Evolutionary conservation across 208 protist genomes (phyloP).

Genomic region (Trypanosoma platydactyli): DNA sequence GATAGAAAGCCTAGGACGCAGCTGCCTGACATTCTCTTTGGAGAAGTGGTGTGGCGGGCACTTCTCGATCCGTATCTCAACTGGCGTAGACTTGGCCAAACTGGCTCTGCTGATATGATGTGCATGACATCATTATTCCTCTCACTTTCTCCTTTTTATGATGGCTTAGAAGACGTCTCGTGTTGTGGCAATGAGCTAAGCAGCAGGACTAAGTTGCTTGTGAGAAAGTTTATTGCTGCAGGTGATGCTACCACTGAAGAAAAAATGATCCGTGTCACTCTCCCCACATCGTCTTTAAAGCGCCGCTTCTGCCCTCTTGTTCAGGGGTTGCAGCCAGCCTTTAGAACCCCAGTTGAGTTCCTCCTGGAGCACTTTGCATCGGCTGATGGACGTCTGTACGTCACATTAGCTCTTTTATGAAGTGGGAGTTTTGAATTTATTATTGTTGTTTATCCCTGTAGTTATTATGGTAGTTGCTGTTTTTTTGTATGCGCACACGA

Average conservation of each 20-base stretch:
- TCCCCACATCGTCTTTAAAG: background rate
- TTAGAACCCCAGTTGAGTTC: slow-evolving; percentile 54
- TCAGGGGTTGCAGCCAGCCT: slow-evolving; percentile 54
- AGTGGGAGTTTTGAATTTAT: slow-evolving; percentile 6
- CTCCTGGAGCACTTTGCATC: slow-evolving; percentile 57
- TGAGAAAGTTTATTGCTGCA: slow-evolving; percentile 23
- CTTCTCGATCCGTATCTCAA: slow-evolving; percentile 12
- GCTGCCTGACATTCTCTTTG: slow-evolving; percentile 22
- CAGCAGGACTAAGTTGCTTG: slow-evolving; percentile 4
- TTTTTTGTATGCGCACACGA: background rate
- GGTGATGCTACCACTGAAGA: slow-evolving; percentile 5
- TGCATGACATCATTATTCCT: slow-evolving; percentile 7
- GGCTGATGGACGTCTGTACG: slow-evolving; percentile 59
- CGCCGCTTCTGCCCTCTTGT: slow-evolving; percentile 53
- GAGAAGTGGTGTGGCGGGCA: slow-evolving; percentile 26
- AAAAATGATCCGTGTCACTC: background rate
- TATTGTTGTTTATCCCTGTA: slow-evolving; percentile 16
- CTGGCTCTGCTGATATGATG: background rate
- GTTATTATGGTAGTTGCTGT: background rate
- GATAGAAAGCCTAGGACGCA: background rate
- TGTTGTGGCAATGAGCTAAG: background rate
- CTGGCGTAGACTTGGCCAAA: slow-evolving; percentile 1
- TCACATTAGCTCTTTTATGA: slow-evolving; percentile 40
- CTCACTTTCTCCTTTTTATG: slow-evolving; percentile 23
- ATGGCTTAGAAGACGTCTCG: slow-evolving; percentile 5